phyloP scores from a whole-genome alignment of 768 basidiomycete genomes.

The Lyophyllum atratum region DNA sequence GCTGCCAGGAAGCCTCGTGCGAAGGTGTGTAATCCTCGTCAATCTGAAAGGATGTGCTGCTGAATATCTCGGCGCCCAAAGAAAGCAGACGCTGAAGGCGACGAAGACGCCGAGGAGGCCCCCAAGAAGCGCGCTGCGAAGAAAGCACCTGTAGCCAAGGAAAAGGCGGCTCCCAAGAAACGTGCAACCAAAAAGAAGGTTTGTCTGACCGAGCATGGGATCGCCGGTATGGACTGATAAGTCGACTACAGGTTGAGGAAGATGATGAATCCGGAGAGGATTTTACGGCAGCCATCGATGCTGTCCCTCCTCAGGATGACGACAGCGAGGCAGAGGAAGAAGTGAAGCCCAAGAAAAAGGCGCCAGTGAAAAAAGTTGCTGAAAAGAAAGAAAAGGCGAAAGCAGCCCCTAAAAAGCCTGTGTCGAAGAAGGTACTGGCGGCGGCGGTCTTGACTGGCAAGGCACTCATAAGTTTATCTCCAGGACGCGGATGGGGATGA shows the following conservation, averaged over 20 bases:
- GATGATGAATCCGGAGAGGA: constrained; percentile 47
- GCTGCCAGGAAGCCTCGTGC: constrained; percentile 31
- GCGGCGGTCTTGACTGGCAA: background rate
- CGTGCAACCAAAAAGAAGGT: constrained; percentile 44
- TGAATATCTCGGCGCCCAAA: background rate
- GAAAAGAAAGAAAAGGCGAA: constrained; percentile 35
- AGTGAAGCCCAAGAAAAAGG: constrained; percentile 47
- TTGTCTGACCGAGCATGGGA: constrained; percentile 6
- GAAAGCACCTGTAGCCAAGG: constrained; percentile 41
- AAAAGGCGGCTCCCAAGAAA: constrained; percentile 51
- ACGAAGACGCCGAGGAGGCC: constrained; percentile 33
- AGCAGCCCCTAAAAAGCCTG: constrained; percentile 30
- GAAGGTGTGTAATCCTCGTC: constrained; percentile 19
- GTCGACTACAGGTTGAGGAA: constrained; percentile 24
- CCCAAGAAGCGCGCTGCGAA: constrained; percentile 50
- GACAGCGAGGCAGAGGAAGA: constrained; percentile 42
- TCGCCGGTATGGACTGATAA: background rate
- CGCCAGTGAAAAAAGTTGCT: constrained; percentile 35
- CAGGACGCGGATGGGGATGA: constrained; percentile 40
- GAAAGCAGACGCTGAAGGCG: constrained; percentile 31
- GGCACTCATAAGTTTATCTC: constrained; percentile 15
- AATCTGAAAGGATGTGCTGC: background rate
- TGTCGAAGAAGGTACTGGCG: constrained; percentile 18
- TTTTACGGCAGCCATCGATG: constrained; percentile 41
- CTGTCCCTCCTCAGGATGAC: constrained; percentile 36